A percentile compares a stretch with the other conserved stretches of the same genome.
Conservation (phyloP, 2,329 filamentous ascomycete species). For the Dactylonectria estremocensis region DNA sequence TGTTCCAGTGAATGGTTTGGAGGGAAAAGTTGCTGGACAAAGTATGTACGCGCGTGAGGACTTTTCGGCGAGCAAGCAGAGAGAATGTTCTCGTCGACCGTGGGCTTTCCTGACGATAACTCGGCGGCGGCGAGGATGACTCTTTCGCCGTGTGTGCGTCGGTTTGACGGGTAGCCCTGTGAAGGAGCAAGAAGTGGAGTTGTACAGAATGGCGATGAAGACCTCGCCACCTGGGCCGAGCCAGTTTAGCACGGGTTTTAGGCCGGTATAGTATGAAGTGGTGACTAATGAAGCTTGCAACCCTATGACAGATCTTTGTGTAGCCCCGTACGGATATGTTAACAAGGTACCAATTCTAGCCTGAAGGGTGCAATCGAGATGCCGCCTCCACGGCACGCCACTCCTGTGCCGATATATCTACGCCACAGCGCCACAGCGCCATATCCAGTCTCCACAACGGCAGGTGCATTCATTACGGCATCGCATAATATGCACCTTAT, state of each 20-base stretch:
- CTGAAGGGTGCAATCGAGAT: background rate
- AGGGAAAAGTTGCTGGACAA: background rate
- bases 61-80: background rate
- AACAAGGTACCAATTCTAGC: background rate
- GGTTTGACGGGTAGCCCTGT: background rate
- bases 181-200: constrained; percentile 19
- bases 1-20: background rate
- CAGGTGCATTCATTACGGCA: background rate
- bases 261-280: background rate
- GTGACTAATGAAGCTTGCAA: background rate
- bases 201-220: constrained; percentile 15
- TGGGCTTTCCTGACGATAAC: constrained; percentile 8
- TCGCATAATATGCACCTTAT: constrained; percentile 3
- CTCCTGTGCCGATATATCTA: background rate
- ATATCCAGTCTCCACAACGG: background rate
- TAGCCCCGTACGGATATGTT: background rate
- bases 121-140: constrained; percentile 26
- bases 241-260: constrained; percentile 11
- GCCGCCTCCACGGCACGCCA: background rate
- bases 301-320: background rate
- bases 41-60: background rate
- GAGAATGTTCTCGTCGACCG: constrained; percentile 1
- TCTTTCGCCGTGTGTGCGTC: constrained; percentile 33
- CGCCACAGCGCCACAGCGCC: background rate
- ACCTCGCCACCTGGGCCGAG: constrained; percentile 9